These are phyloP conservation scores for Claviceps humidiphila DNA, from an alignment of 2,329 filamentous ascomycete genomes.

Conservation along the genomic window DNA sequence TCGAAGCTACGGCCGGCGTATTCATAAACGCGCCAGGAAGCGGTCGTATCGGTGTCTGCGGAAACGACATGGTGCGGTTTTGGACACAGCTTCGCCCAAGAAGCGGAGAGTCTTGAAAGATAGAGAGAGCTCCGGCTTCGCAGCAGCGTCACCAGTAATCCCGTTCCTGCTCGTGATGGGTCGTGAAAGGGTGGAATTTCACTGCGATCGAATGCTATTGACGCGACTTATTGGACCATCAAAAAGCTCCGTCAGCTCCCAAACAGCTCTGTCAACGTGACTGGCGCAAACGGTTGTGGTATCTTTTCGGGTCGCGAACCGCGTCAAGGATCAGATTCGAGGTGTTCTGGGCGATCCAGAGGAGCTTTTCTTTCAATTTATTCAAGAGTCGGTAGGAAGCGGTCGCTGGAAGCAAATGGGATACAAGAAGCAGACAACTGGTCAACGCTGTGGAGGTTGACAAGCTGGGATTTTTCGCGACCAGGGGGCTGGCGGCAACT, in stretches of 20 bases:
- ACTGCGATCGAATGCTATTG: background rate
- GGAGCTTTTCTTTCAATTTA: background rate
- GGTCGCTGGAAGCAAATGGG: background rate
- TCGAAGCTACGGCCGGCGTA: constrained; percentile 51
- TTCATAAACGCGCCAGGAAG: constrained; percentile 65
- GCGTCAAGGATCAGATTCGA: background rate
- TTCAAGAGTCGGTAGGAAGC: background rate
- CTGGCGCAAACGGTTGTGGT: background rate
- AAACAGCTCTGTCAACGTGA: background rate
- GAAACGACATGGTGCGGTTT: constrained; percentile 37
- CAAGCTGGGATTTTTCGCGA: constrained; percentile 7
- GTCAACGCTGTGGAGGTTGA: constrained; percentile 3
- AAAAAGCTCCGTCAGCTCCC: background rate
- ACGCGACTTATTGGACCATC: constrained; percentile 6
- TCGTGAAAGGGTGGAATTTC: background rate
- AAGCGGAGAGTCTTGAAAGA: background rate
- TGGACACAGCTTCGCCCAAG: background rate
- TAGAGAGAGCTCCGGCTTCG: background rate
- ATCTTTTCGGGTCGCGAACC: background rate
- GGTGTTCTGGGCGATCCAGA: background rate
- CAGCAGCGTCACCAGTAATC: constrained; percentile 1
- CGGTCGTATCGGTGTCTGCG: constrained; percentile 52
- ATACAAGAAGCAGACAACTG: background rate
- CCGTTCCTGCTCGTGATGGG: background rate
- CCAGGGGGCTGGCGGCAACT: constrained; percentile 2